phyloP scores from a whole-genome alignment of 1,284 basidiomycete genomes.

The Coniferiporia sulphurascens region DNA sequence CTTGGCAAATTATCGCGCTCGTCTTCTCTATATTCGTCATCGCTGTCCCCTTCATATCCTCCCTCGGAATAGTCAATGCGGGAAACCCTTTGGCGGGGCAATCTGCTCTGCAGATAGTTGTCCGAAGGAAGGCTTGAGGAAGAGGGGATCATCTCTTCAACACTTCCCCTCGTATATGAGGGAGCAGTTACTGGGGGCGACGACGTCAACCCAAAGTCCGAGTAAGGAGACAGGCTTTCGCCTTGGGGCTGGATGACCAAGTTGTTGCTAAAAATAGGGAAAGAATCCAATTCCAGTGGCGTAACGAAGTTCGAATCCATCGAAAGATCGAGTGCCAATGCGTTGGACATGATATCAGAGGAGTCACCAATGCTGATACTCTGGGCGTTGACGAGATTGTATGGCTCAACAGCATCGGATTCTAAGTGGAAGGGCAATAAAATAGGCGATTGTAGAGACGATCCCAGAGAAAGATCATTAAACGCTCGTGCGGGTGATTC shows the following conservation, averaged over 20 bases:
- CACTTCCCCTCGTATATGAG: background rate
- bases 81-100: conserved; percentile 7
- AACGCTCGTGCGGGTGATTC: conserved; percentile 2
- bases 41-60: conserved; percentile 16
- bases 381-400: conserved; percentile 1
- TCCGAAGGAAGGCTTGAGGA: conserved; percentile 9
- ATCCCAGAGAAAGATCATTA: conserved; percentile 1
- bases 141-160: background rate
- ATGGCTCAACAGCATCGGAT: conserved; percentile 1
- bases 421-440: conserved; percentile 2
- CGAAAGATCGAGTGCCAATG: conserved; percentile 12
- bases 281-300: background rate
- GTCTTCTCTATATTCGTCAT: conserved; percentile 10
- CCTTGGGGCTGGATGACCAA: background rate
- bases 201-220: background rate
- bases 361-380: background rate
- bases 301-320: background rate
- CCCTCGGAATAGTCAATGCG: conserved; percentile 12
- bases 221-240: conserved; percentile 4
- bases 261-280: conserved; percentile 6
- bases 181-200: conserved; percentile 1
- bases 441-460: conserved; percentile 7
- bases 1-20: background rate
- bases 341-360: conserved; percentile 9
- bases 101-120: background rate